Evolutionary conservation across 495 filamentous ascomycete genomes (phyloP), one percentile per base, ranked within the genome.

Genomic region (Pyronema omphalodes): DNA sequence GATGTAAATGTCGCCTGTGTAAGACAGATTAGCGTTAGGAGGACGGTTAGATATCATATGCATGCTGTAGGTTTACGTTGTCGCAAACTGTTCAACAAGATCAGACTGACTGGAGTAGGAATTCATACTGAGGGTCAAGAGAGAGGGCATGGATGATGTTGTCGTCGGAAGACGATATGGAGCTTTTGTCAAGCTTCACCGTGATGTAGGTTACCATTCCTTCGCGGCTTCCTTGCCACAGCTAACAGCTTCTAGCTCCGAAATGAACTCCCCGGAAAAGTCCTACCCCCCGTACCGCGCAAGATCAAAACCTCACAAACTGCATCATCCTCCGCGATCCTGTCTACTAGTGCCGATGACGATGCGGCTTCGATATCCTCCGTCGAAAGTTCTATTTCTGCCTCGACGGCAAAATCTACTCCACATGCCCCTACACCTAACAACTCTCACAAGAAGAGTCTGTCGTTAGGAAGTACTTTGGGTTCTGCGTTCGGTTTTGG

Each of bases 1-100:
- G 88, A 95, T 67, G 79, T 96, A 56, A 98, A 98, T 70, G 83
- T 98, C 51, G 88, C 88, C 14, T 86, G 82, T 23, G 91, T 98
- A 45, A 76, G 88, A 46, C 82, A 84, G 1, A 83, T 76, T 4
- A 79, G 75, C 17, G 71, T 86, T 37, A 91, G 89, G 74, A 79
- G 88, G 63, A 93, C 88, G 37, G 77, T 96, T 34, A 72, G 91
- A 48, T 79, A 89, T 60, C 93, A 94, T 67, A 82, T 84, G 61
- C 93, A 98, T 72, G 86, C 91, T 52, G 88, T 93, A 71, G 67
- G 81, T 68, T 12, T n/a, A 1, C 9, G 12, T n/a, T 7, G 18
- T 15, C 9, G 14, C 11, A 3, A 33, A 14, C n/a, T 9, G 9
- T 51, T 51, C 8, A 3, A 19, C 9, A n/a, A 18, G 15, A 3